Percentiles rank a stretch among this genome's conserved stretches.
phyloP scores from a whole-genome alignment of 768 basidiomycete genomes.

The Pulveroboletus sp. region DNA sequence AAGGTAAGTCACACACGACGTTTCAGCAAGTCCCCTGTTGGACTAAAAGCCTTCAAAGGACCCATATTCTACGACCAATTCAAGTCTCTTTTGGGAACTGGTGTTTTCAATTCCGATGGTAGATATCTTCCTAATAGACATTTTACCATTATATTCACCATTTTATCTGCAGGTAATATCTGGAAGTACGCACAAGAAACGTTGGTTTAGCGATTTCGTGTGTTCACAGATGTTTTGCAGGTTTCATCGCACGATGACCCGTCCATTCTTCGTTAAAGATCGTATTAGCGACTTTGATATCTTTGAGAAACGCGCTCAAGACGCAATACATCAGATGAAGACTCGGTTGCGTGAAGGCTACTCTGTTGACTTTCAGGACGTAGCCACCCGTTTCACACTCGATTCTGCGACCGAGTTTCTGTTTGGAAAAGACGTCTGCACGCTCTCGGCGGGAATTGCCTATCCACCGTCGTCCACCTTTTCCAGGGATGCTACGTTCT shows the following conservation, averaged over 20 bases:
- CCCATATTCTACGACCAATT: slow-evolving; percentile 24
- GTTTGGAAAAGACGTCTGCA: slow-evolving; percentile 42
- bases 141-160: background rate
- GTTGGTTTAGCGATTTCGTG: background rate
- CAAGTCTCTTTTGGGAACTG: slow-evolving; percentile 32
- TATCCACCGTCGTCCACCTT: slow-evolving; percentile 28
- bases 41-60: slow-evolving; percentile 13
- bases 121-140: background rate
- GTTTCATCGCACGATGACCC: slow-evolving; percentile 42
- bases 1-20: slow-evolving; percentile 24
- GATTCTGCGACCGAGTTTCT: slow-evolving; percentile 60
- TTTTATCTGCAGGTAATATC: slow-evolving; percentile 24
- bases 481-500: slow-evolving; percentile 21
- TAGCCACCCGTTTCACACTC: slow-evolving; percentile 47
- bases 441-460: slow-evolving; percentile 37
- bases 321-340: slow-evolving; percentile 34
- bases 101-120: slow-evolving; percentile 44
- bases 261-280: slow-evolving; percentile 41
- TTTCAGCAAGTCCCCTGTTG: background rate
- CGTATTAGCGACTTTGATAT: slow-evolving; percentile 40
- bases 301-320: slow-evolving; percentile 36
- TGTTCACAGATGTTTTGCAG: slow-evolving; percentile 15
- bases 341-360: slow-evolving; percentile 33
- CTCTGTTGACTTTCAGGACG: slow-evolving; percentile 44
- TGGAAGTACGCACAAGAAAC: slow-evolving; percentile 34